Evolutionary conservation across 1,284 basidiomycete species (phyloP).

Genomic region (Sparassis latifolia): DNA sequence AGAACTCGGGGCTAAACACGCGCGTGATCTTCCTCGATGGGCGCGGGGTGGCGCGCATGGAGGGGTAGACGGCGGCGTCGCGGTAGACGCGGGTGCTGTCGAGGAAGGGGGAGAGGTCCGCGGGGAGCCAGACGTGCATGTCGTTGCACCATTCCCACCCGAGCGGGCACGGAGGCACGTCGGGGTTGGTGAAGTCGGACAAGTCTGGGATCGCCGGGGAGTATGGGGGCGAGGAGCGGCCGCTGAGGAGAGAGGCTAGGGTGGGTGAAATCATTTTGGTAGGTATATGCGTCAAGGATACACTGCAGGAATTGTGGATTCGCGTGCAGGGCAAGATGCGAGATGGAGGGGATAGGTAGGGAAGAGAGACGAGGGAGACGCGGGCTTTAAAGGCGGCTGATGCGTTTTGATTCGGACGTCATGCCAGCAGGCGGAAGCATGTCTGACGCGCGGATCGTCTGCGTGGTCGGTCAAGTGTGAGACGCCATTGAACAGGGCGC

Average conservation of each 20-base stretch:
- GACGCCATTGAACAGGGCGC: not conserved
- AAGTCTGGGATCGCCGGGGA: not conserved
- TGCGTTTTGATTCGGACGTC: too few species aligned
- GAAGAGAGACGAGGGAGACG: too few species aligned
- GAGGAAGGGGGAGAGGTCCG: slow-evolving; percentile 1
- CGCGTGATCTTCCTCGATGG: not conserved
- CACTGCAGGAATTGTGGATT: too few species aligned
- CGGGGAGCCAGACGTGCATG: slow-evolving; percentile 10
- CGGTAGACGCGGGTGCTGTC: not conserved
- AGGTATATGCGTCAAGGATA: not conserved
- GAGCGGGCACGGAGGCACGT: slow-evolving; percentile 1
- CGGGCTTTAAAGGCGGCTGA: too few species aligned
- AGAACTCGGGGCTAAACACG: not conserved
- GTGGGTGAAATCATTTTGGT: not conserved
- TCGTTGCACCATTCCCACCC: slow-evolving; percentile 9
- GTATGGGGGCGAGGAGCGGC: not conserved
- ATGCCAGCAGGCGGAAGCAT: too few species aligned
- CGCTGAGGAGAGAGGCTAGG: not conserved
- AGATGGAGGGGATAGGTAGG: too few species aligned
- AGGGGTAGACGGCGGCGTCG: not conserved
- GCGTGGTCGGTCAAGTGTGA: not conserved
- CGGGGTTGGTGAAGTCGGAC: slow-evolving; percentile 3
- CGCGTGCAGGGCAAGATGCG: too few species aligned
- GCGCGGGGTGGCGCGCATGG: not conserved
- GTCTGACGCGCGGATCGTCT: not conserved